Conservation (phyloP, 805 yeast genomes). For the Starmerella potacharoeniae region DNA sequence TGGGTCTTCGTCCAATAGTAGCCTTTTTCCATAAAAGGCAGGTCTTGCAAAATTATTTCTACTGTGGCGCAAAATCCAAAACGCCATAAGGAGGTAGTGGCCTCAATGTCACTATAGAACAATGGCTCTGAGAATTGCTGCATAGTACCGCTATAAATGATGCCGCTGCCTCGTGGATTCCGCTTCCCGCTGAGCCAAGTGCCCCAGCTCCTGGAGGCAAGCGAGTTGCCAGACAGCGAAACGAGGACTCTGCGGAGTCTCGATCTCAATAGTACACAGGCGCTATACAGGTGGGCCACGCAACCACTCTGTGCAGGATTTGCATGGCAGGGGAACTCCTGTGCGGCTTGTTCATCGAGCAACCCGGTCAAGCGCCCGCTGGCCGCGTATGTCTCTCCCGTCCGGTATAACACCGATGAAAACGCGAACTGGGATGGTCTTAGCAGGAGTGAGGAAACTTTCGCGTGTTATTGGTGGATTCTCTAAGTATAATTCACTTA, state of each 20-base stretch:
- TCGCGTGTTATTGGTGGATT: neutral
- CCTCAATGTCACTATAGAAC: no score
- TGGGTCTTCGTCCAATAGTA: no score
- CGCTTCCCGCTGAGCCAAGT: neutral
- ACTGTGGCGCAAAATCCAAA: no score
- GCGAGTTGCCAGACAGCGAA: no score
- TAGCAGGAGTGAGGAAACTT: neutral
- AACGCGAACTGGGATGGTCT: neutral
- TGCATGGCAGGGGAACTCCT: neutral
- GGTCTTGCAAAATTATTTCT: no score
- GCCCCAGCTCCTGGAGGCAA: neutral
- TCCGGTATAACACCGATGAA: neutral
- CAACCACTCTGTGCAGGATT: neutral
- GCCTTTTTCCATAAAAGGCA: no score
- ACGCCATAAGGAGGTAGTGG: no score
- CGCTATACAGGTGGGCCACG: neutral
- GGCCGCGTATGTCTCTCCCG: neutral
- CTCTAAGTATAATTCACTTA: no score
- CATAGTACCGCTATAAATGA: neutral
- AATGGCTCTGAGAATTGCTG: neutral
- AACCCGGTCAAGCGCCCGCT: neutral
- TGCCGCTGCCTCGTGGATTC: neutral
- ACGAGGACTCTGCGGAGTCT: neutral
- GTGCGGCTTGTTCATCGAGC: neutral
- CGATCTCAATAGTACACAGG: neutral